Percentiles rank a stretch among this genome's conserved stretches.
phyloP scores from a whole-genome alignment of 352 stramenopile species.

The Elongisporangium anandrum region DNA sequence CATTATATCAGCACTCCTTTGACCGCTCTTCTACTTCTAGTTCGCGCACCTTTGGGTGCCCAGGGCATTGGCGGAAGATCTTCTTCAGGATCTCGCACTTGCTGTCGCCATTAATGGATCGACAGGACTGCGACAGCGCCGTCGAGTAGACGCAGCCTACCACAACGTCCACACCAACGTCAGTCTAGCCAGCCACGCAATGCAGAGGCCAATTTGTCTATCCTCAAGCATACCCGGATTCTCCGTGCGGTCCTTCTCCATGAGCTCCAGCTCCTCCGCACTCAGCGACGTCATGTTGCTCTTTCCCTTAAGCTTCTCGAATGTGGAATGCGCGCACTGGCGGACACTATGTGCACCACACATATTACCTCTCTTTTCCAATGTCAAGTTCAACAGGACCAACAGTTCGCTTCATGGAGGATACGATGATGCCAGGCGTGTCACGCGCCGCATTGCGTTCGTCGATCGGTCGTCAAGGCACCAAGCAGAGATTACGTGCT shows the following conservation, averaged over 20 bases:
- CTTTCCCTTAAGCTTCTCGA: background rate
- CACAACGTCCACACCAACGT: background rate
- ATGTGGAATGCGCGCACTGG: background rate
- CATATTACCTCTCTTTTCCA: background rate
- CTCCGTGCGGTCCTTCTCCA: conserved; percentile 65
- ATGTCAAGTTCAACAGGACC: background rate
- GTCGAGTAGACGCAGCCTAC: conserved; percentile 80
- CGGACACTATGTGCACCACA: background rate
- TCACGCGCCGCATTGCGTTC: background rate
- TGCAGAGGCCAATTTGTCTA: too few relatives aligned
- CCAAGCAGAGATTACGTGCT: background rate
- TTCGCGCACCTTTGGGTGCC: conserved; percentile 47
- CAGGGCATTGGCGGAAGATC: conserved; percentile 81
- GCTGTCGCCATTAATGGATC: conserved; percentile 78
- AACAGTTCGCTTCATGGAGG: background rate
- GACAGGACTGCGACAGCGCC: conserved; percentile 68
- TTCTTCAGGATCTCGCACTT: conserved; percentile 85
- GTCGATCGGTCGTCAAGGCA: background rate
- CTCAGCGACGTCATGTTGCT: conserved; percentile 52
- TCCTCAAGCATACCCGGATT: conserved; percentile 36
- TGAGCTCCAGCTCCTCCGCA: conserved; percentile 66
- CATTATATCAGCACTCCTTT: too few relatives aligned
- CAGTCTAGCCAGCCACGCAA: too few relatives aligned
- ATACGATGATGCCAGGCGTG: background rate
- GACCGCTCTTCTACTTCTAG: too few relatives aligned